Base-by-base conservation (phyloP, 2,329 filamentous ascomycete species). In the Pseudocercospora fijiensis region DNA sequence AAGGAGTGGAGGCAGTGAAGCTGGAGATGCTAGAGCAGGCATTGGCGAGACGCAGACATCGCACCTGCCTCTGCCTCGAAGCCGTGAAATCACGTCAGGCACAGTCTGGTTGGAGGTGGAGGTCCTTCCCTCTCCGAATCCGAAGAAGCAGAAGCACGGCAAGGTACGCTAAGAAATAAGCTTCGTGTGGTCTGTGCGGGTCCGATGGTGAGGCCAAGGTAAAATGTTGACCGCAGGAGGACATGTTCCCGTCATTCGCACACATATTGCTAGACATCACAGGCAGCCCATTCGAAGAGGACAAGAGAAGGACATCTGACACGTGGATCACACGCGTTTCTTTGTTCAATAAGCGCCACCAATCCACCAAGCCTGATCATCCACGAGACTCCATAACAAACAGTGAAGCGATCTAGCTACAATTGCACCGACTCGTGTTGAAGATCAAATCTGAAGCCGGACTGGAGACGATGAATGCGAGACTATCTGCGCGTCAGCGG, bases 241-340 rank as follows among this genome's bases (percentile, higher is more conserved):
- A 2, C 43, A 22, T n/a, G n/a, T n/a, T n/a, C n/a, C n/a, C n/a
- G n/a, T 47, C 6, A 18, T 20, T 20, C 8, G 45, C 20, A 28
- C 20, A 51, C 22, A 24, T 51, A 47, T 26, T 13, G 2, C 47
- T 51, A 51, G 16, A 18, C 9, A 47, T 9, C 20, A 47, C n/a
- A 11, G 1, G n/a, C 2, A 7, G 9, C n/a, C 3, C 26, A 2
- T 2, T 27, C 16, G 2, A 13, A 7, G 10, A 28, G 26, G 4
- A 3, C 9, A 4, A 4, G 22, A 28, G 24, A 4, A 16, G 6
- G 27, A 13, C 10, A 8, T 24, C 10, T 28, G 52, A 58, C 60
- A 47, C 60, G 60, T 62, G 52, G 27, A 41, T 2, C 9, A 2
- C 26, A 62, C 60, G 60, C 60, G 60, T 51, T 27, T 20, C 13